phyloP scores from a whole-genome alignment of 371 early-diverging fungal species.

The Syncephalastrum sp. region DNA sequence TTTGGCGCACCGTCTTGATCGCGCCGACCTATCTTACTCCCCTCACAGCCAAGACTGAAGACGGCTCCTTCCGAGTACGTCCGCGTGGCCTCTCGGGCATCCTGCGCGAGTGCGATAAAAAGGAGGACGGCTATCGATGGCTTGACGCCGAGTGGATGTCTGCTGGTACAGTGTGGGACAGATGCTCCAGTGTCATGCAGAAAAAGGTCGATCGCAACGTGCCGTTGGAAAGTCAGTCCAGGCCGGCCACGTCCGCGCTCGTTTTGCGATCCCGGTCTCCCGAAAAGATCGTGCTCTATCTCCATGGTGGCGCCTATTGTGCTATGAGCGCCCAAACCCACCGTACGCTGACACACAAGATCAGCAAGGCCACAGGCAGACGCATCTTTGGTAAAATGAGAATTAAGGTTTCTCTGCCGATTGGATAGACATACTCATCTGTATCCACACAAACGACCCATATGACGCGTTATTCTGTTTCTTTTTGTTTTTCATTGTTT shows the following conservation, averaged over 20 bases:
- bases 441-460: no score
- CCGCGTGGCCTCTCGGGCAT: conserved; percentile 27
- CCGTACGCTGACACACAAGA: conserved; percentile 53
- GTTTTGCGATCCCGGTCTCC: conserved; percentile 14
- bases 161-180: conserved; percentile 22
- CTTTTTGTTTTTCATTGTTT: conserved; percentile 2
- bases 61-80: conserved; percentile 21
- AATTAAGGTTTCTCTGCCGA: no score
- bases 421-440: no score
- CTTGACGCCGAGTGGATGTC: conserved; percentile 41
- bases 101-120: conserved; percentile 19
- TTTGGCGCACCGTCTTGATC: conserved; percentile 32
- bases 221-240: neutral
- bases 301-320: conserved; percentile 71
- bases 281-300: conserved; percentile 57
- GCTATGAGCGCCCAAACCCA: conserved; percentile 62
- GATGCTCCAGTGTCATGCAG: conserved; percentile 14
- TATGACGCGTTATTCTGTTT: no score
- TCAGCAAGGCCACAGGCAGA: conserved; percentile 49
- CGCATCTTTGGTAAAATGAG: conserved; percentile 44
- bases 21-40: conserved; percentile 28
- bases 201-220: conserved; percentile 7
- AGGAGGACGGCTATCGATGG: conserved; percentile 20
- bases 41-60: conserved; percentile 20
- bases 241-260: neutral